A percentile compares a stretch with the other conserved stretches of the same genome.
These are phyloP conservation scores for Knufia fluminis DNA, from an alignment of 2,329 filamentous ascomycete species.

Conservation along the genomic window DNA sequence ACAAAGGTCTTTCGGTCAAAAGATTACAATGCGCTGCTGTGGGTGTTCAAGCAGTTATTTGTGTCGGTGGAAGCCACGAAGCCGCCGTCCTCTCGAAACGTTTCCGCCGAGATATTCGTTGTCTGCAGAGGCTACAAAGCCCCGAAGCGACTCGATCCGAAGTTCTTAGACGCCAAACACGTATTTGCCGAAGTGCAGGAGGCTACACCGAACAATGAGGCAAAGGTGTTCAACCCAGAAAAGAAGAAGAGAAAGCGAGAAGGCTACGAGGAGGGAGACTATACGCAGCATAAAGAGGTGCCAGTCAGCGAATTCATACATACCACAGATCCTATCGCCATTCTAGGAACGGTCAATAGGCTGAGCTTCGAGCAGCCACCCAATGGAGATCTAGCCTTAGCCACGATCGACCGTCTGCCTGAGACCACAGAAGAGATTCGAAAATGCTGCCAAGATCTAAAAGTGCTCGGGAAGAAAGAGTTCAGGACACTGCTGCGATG, in stretches of 20 bases:
- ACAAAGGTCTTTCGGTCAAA: constrained; percentile 97
- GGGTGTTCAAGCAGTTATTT: constrained; percentile 97
- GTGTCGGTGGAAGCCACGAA: constrained; percentile 94
- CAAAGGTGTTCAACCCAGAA: constrained; percentile 96
- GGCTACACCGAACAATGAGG: constrained; percentile 85
- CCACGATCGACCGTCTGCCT: constrained; percentile 73
- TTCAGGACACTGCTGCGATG: constrained; percentile 85
- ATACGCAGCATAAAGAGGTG: constrained; percentile 81
- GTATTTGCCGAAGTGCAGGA: constrained; percentile 90
- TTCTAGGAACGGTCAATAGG: constrained; percentile 77
- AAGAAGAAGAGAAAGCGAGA: constrained; percentile 95
- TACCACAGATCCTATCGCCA: constrained; percentile 82
- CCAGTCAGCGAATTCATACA: constrained; percentile 89
- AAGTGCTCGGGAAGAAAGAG: constrained; percentile 85
- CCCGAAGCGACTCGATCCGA: constrained; percentile 84
- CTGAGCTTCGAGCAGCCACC: constrained; percentile 71
- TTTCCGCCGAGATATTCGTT: constrained; percentile 97
- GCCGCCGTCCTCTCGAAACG: constrained; percentile 87
- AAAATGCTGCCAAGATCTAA: constrained; percentile 70
- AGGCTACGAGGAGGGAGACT: constrained; percentile 95
- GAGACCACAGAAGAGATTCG: constrained; percentile 80
- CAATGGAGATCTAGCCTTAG: constrained; percentile 76
- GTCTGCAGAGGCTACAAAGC: constrained; percentile 94
- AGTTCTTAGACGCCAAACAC: constrained; percentile 76
- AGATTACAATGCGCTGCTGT: constrained; percentile 89